Conservation (phyloP, 352 stramenopile species). For the Phytophthora aleatoria region DNA sequence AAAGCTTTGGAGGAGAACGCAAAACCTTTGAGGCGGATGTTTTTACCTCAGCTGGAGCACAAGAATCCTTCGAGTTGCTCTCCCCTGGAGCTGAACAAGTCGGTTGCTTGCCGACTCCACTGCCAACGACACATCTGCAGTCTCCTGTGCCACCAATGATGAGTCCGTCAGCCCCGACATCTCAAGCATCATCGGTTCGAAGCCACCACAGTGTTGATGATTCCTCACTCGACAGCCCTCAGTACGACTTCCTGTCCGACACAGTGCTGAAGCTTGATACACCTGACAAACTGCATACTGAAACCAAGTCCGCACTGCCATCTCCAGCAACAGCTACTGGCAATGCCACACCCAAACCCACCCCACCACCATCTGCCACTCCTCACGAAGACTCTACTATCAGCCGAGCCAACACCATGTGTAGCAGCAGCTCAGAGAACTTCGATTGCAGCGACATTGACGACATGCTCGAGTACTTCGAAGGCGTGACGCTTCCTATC, state of each 20-base stretch:
- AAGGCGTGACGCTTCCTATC: constrained; percentile 64
- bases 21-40: constrained; percentile 14
- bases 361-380: background rate
- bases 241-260: constrained; percentile 27
- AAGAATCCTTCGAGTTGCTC: constrained; percentile 26
- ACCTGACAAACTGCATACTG: constrained; percentile 13
- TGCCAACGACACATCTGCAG: constrained; percentile 27
- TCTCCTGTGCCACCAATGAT: constrained; percentile 26
- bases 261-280: constrained; percentile 26
- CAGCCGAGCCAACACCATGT: constrained; percentile 24
- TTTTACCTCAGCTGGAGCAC: background rate
- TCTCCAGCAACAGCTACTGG: constrained; percentile 4
- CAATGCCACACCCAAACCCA: constrained; percentile 3
- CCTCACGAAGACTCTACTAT: constrained; percentile 2
- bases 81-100: constrained; percentile 32
- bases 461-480: constrained; percentile 81
- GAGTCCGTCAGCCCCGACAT: constrained; percentile 17
- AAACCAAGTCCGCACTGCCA: constrained; percentile 9
- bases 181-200: constrained; percentile 12
- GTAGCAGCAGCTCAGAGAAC: constrained; percentile 37
- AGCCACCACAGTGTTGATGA: constrained; percentile 9
- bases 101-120: constrained; percentile 18
- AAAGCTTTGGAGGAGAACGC: constrained; percentile 16
- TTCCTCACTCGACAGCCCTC: constrained; percentile 6
- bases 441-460: constrained; percentile 60